phyloP scores from a whole-genome alignment of 2,329 filamentous ascomycete genomes.

The Venturia pyrina region DNA sequence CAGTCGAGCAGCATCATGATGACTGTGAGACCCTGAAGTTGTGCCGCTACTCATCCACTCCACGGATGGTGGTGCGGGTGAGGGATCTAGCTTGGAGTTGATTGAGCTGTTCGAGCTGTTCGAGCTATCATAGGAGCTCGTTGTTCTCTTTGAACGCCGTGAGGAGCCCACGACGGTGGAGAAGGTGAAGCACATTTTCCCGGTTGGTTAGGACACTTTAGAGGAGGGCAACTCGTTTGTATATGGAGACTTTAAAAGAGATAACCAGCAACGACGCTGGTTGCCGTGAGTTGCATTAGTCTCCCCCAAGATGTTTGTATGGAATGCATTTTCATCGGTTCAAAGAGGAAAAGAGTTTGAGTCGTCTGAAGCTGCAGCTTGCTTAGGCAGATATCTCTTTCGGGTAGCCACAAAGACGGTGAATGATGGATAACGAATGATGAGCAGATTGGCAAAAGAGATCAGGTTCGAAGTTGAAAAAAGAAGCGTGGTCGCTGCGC shows the following conservation, averaged over 20 bases:
- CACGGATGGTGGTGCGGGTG: neutral
- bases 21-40: neutral
- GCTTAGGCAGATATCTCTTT: neutral
- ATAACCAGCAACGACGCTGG: neutral
- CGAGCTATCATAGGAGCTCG: neutral
- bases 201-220: neutral
- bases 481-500: neutral
- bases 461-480: neutral
- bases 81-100: neutral
- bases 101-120: neutral
- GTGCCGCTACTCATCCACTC: neutral
- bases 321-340: neutral
- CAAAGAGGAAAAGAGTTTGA: neutral
- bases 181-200: constrained; percentile 1
- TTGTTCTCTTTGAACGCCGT: neutral
- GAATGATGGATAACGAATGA: neutral
- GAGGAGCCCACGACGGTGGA: neutral
- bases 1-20: neutral
- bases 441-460: neutral
- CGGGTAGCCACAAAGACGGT: neutral
- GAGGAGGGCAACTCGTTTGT: neutral
- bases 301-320: neutral
- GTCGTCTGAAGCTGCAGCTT: neutral
- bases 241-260: neutral
- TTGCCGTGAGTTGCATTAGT: neutral